Base-by-base conservation (phyloP, 73 alveolate species). In the Symbiodinium natans region DNA sequence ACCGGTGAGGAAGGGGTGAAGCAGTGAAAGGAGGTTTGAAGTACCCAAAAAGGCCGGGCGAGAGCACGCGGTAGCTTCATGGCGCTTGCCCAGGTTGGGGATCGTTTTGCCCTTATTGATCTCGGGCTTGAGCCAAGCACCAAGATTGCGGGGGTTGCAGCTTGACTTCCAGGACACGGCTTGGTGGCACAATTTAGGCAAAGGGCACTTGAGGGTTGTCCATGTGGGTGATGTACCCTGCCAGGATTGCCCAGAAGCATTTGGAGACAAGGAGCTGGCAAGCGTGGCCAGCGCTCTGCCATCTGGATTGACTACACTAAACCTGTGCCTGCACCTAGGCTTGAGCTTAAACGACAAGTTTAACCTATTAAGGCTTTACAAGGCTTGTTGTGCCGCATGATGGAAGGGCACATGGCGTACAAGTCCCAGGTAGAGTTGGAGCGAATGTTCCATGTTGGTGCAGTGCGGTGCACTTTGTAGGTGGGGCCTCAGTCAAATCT, bases 231-330 rank as follows among this genome's bases (percentile, higher is more conserved):
- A n/a, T n/a, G n/a, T n/a, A n/a, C n/a, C n/a, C n/a, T n/a, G 31
- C 40, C 36, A 63, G 80, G 80, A 63, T 63, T 63, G 80, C 27
- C 80, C 80, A n/a, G 80, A 63, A 19, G 71, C 71, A 52, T 63
- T 63, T 29, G 80, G 80, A 23, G 80, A 63, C 80, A 17, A 63
- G 80, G 80, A 63, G 80, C 80, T 63, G 80, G 80, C 17, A 29
- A 63, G 80, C 29, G 19, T 63, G 80, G 80, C 36, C 36, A 63
- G 80, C 80, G 80, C 80, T 63, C 33, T 63, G 80, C 80, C 80
- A 29, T 63, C 80, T 63, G 80, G 80, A 3, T n/a, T 63, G 80
- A 19, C 27, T 4, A 63, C 80, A 29, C 80, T 63, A 9, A 63
- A 63, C 33, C 36, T 63, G 40, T 63, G 80, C 36, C 27, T 63